phyloP scores from a whole-genome alignment of 148 eudicot species.

The Rheum nobile region DNA sequence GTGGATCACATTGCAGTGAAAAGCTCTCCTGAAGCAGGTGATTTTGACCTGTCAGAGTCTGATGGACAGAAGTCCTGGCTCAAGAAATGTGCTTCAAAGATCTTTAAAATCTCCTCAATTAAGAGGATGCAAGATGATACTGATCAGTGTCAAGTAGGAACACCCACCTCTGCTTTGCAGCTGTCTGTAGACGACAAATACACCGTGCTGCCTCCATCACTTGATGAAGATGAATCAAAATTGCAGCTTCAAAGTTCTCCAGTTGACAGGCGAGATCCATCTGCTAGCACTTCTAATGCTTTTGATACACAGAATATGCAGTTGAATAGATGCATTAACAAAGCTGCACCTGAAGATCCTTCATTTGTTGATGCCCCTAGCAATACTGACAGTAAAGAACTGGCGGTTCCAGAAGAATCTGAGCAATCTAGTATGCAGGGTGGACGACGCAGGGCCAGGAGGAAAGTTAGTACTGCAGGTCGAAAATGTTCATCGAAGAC shows the following conservation, averaged over 20 bases:
- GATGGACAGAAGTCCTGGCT: slow-evolving; percentile 51
- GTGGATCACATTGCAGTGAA: slow-evolving; percentile 20
- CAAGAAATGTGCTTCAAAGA: slow-evolving; percentile 48
- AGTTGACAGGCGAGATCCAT: slow-evolving; percentile 6
- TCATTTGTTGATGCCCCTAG: slow-evolving; percentile 23
- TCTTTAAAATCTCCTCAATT: slow-evolving; percentile 48
- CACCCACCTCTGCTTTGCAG: slow-evolving; percentile 20
- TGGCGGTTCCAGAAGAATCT: slow-evolving; percentile 38
- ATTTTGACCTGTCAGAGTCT: slow-evolving; percentile 24
- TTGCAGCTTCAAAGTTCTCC: slow-evolving; percentile 12
- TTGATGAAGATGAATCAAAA: slow-evolving; percentile 8
- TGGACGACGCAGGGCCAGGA: slow-evolving; percentile 18
- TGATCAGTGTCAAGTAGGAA: slow-evolving; percentile 15
- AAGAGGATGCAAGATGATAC: slow-evolving; percentile 18
- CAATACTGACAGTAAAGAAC: slow-evolving; percentile 24
- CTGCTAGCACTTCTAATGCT: slow-evolving; percentile 11
- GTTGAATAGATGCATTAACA: slow-evolving; percentile 10
- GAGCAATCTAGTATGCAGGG: slow-evolving; percentile 45
- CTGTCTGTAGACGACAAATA: slow-evolving; percentile 20
- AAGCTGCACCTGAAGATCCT: slow-evolving; percentile 16
- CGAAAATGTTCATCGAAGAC: slow-evolving; percentile 46
- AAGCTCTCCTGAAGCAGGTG: slow-evolving; percentile 10
- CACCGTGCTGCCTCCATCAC: too few relatives aligned
- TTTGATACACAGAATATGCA: slow-evolving; percentile 11
- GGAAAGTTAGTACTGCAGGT: slow-evolving; percentile 28